Percentiles rank a stretch among this genome's conserved stretches.
Conservation (phyloP, 2,329 filamentous ascomycete genomes). For the Neonectria coccinea region DNA sequence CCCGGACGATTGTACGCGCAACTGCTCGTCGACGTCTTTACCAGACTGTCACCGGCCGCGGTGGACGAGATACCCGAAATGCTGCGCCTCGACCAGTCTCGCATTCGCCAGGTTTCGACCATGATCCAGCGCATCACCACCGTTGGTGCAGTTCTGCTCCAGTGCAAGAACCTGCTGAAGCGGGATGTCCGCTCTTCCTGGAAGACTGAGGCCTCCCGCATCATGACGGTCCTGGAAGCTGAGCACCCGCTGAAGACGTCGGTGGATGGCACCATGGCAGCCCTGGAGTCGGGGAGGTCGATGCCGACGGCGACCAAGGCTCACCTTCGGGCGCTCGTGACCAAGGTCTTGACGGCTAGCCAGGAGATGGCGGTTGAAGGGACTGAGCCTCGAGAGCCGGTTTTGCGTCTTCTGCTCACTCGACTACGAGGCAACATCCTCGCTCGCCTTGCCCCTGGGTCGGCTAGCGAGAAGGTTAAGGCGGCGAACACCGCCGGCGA, state of each 20-base stretch:
- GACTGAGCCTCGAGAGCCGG: constrained; percentile 63
- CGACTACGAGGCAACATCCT: constrained; percentile 76
- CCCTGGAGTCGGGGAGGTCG: constrained; percentile 70
- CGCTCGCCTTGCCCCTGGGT: constrained; percentile 71
- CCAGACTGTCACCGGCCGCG: constrained; percentile 69
- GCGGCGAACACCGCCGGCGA: constrained; percentile 77
- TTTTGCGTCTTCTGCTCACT: constrained; percentile 75
- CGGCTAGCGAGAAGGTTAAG: constrained; percentile 76
- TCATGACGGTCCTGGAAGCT: constrained; percentile 75
- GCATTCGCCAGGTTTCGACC: constrained; percentile 61
- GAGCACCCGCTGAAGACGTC: constrained; percentile 64
- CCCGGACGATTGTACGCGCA: constrained; percentile 80
- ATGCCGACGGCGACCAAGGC: constrained; percentile 73
- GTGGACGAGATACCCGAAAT: constrained; percentile 76
- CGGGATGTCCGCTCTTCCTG: constrained; percentile 82
- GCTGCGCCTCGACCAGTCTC: constrained; percentile 74
- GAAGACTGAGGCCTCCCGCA: constrained; percentile 79
- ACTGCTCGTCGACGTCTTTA: constrained; percentile 79
- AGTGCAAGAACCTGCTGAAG: constrained; percentile 86
- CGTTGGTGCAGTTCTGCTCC: constrained; percentile 79
- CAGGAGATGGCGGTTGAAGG: constrained; percentile 57
- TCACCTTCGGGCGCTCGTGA: constrained; percentile 69
- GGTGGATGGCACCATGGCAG: constrained; percentile 71
- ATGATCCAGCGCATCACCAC: constrained; percentile 71
- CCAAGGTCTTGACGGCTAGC: constrained; percentile 65